Evolutionary conservation across 2,329 filamentous ascomycete genomes (phyloP).

Genomic region (Hymenoscyphus infarciens): DNA sequence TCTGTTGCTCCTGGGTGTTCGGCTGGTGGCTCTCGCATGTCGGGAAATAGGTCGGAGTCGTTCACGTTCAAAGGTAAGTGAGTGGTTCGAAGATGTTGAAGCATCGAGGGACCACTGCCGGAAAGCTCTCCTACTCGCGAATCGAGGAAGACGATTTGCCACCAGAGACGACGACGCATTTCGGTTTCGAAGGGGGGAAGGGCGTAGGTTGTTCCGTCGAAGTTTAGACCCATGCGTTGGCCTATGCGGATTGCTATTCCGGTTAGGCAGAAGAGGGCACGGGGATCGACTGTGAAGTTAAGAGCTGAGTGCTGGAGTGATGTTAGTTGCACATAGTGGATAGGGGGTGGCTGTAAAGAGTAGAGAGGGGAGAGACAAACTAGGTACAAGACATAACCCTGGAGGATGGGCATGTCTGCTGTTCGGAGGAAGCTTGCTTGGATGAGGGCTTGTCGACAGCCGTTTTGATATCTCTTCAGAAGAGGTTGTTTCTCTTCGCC

Average conservation of each 20-base stretch:
- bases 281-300: constrained; percentile 38
- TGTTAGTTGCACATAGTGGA: constrained; percentile 3
- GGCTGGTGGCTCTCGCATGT: constrained; percentile 39
- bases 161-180: constrained; percentile 59
- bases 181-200: constrained; percentile 51
- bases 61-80: constrained; percentile 50
- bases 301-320: constrained; percentile 29
- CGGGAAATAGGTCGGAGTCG: constrained; percentile 48
- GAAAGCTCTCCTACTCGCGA: constrained; percentile 52
- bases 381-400: constrained; percentile 65
- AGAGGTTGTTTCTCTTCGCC: constrained; percentile 50
- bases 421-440: constrained; percentile 63
- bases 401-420: constrained; percentile 61
- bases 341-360: constrained; percentile 8
- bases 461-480: constrained; percentile 51
- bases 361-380: constrained; percentile 41
- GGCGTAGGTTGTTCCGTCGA: constrained; percentile 36
- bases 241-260: constrained; percentile 47
- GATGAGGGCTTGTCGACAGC: constrained; percentile 60
- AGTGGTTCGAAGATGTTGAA: constrained; percentile 44
- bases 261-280: constrained; percentile 47
- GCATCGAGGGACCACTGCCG: constrained; percentile 45
- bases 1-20: constrained; percentile 43
- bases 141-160: constrained; percentile 61
- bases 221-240: constrained; percentile 47